These are phyloP conservation scores for Pseudomicrostroma phylloplanum DNA, from an alignment of 1,284 basidiomycete species.

Conservation along the genomic window DNA sequence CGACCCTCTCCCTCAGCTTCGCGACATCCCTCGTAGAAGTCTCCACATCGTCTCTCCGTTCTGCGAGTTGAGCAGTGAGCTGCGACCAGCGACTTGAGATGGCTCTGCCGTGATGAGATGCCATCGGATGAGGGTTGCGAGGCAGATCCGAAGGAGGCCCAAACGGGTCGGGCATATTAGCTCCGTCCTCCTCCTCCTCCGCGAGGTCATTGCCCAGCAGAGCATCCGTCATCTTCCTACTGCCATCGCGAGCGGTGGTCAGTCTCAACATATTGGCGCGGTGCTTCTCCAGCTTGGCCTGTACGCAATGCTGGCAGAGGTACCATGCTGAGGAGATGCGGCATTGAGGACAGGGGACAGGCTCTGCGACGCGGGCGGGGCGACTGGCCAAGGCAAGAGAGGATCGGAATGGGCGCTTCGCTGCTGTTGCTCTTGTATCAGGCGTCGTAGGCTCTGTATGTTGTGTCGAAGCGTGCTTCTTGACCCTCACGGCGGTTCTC, in stretches of 20 bases:
- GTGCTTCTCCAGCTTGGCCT: not conserved
- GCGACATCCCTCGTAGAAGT: not conserved
- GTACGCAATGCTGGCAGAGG: not conserved
- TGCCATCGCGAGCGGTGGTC: not conserved
- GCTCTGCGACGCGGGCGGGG: not conserved
- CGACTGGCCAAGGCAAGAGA: too few relatives aligned
- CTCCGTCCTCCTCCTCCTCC: not conserved
- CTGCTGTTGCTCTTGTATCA: too few relatives aligned
- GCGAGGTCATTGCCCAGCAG: not conserved
- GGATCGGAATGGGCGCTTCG: too few relatives aligned
- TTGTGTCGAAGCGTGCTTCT: too few relatives aligned
- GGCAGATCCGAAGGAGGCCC: constrained; percentile 1
- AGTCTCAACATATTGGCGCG: not conserved
- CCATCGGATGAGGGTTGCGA: not conserved
- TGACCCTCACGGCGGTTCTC: too few relatives aligned
- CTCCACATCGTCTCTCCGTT: not conserved
- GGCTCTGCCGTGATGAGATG: constrained; percentile 1
- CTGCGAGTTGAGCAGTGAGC: not conserved
- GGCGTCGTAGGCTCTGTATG: too few relatives aligned
- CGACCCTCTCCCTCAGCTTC: too few relatives aligned
- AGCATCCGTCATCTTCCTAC: not conserved
- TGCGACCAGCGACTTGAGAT: not conserved
- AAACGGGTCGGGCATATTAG: not conserved
- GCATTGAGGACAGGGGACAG: not conserved
- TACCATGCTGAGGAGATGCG: not conserved